Evolutionary conservation across 2,329 filamentous ascomycete species (phyloP).

Genomic region (Neonectria magnoliae): DNA sequence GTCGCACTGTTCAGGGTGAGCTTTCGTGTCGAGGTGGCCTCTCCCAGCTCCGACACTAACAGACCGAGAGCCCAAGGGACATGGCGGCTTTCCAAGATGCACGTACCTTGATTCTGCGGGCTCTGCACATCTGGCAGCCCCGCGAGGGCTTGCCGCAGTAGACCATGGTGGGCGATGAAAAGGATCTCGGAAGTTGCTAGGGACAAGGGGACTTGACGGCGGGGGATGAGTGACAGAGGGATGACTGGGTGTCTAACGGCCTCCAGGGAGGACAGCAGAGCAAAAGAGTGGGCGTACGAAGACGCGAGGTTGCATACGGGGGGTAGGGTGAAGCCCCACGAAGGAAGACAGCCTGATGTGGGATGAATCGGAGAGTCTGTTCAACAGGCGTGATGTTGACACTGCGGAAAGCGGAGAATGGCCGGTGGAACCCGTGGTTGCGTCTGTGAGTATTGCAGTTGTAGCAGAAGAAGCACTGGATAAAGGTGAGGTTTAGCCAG

Average conservation of each 20-base stretch:
- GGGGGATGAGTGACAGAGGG: slow-evolving; percentile 18
- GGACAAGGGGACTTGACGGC: slow-evolving; percentile 9
- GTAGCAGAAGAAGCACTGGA: neutral
- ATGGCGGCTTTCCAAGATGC: slow-evolving; percentile 1
- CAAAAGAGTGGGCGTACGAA: slow-evolving; percentile 37
- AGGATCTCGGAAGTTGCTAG: neutral
- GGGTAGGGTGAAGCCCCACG: slow-evolving; percentile 24
- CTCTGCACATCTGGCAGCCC: slow-evolving; percentile 80
- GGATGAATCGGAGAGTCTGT: slow-evolving; percentile 18
- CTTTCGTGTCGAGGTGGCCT: slow-evolving; percentile 1
- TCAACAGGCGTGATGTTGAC: slow-evolving; percentile 6
- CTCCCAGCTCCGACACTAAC: neutral
- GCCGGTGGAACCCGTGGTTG: neutral
- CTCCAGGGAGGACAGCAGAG: slow-evolving; percentile 36
- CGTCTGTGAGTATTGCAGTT: neutral
- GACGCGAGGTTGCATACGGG: slow-evolving; percentile 42
- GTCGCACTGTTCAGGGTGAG: slow-evolving; percentile 63
- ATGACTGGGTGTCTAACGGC: slow-evolving; percentile 33
- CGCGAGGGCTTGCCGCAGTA: slow-evolving; percentile 73
- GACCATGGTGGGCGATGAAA: slow-evolving; percentile 60
- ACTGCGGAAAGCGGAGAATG: slow-evolving; percentile 6
- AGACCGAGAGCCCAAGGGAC: neutral
- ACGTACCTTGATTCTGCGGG: slow-evolving; percentile 76
- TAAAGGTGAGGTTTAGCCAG: neutral
- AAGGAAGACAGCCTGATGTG: slow-evolving; percentile 27